Evolutionary conservation across 768 basidiomycete genomes (phyloP).

Genomic region (Chlorophyllum brunneum): DNA sequence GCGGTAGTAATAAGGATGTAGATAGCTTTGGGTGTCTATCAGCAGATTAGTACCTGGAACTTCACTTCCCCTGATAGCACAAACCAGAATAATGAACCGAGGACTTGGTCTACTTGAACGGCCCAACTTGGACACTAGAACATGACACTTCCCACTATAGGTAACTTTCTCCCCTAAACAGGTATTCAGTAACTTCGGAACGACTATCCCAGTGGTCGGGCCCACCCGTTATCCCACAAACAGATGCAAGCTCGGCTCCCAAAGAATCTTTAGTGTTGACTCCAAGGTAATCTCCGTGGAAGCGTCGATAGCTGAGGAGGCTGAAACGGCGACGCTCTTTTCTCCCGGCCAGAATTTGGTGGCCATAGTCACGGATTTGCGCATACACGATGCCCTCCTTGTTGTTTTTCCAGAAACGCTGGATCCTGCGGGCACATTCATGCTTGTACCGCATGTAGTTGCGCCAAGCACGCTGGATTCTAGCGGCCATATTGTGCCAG

Average conservation of each 20-base stretch:
- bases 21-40: slow-evolving; percentile 80
- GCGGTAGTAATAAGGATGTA: slow-evolving; percentile 64
- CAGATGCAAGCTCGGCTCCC: slow-evolving; percentile 69
- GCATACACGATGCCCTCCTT: slow-evolving; percentile 90
- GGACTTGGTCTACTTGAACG: slow-evolving; percentile 92
- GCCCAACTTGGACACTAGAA: slow-evolving; percentile 79
- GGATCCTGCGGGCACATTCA: slow-evolving; percentile 92
- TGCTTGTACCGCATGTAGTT: slow-evolving; percentile 95
- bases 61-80: slow-evolving; percentile 23
- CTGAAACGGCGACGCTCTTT: slow-evolving; percentile 95
- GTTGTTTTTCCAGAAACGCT: slow-evolving; percentile 98
- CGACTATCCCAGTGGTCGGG: background rate
- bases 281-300: slow-evolving; percentile 95
- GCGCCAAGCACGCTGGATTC: slow-evolving; percentile 95
- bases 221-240: slow-evolving; percentile 74
- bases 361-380: slow-evolving; percentile 90
- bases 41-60: slow-evolving; percentile 1
- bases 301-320: slow-evolving; percentile 89
- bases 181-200: background rate
- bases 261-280: slow-evolving; percentile 77
- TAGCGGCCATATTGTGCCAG: slow-evolving; percentile 99
- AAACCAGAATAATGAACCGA: slow-evolving; percentile 83
- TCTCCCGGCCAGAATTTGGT: slow-evolving; percentile 83
- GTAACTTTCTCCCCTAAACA: slow-evolving; percentile 70
- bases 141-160: slow-evolving; percentile 79